A percentile compares a stretch with the other conserved stretches of the same genome.
These are phyloP conservation scores for Babesia bovis DNA, from an alignment of 169 alveolate genomes.

Conservation along the genomic window DNA sequence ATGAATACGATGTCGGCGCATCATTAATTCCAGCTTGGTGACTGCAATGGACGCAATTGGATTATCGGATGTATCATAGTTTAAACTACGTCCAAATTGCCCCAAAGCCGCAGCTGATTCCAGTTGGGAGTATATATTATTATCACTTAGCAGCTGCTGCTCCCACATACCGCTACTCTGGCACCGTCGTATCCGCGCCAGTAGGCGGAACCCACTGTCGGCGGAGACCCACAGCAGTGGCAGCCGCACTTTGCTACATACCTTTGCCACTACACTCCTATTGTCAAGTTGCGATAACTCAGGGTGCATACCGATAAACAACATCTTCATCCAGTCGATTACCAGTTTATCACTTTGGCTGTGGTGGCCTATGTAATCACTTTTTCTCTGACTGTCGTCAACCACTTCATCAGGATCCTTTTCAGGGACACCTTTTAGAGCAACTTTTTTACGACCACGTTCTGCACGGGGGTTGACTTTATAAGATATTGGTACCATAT, in stretches of 20 bases:
- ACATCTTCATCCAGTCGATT: constrained; percentile 67
- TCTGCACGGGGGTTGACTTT: constrained; percentile 80
- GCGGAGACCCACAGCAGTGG: constrained; percentile 84
- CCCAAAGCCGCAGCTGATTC: constrained; percentile 79
- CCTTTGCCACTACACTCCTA: constrained; percentile 82
- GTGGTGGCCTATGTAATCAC: constrained; percentile 43
- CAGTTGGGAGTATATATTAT: constrained; percentile 71
- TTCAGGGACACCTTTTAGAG: constrained; percentile 48
- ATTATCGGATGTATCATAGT: constrained; percentile 30
- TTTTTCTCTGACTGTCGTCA: constrained; percentile 33
- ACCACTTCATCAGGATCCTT: constrained; percentile 45
- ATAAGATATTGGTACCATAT: constrained; percentile 68
- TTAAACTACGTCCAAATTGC: constrained; percentile 38
- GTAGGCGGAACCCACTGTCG: constrained; percentile 72
- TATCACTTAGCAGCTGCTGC: constrained; percentile 83
- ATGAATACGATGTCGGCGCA: constrained; percentile 50
- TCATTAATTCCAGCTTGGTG: constrained; percentile 37
- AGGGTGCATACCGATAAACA: constrained; percentile 63
- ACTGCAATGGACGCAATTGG: constrained; percentile 41
- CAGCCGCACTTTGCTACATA: constrained; percentile 79
- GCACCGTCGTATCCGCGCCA: constrained; percentile 77
- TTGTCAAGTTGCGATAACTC: constrained; percentile 74
- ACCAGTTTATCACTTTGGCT: constrained; percentile 57
- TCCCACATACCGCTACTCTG: constrained; percentile 86
- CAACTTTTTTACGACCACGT: constrained; percentile 77